Percentiles rank a stretch among this genome's conserved stretches.
Evolutionary conservation across 805 yeast species (phyloP).

Genomic region (Cyberlindnera americana): DNA sequence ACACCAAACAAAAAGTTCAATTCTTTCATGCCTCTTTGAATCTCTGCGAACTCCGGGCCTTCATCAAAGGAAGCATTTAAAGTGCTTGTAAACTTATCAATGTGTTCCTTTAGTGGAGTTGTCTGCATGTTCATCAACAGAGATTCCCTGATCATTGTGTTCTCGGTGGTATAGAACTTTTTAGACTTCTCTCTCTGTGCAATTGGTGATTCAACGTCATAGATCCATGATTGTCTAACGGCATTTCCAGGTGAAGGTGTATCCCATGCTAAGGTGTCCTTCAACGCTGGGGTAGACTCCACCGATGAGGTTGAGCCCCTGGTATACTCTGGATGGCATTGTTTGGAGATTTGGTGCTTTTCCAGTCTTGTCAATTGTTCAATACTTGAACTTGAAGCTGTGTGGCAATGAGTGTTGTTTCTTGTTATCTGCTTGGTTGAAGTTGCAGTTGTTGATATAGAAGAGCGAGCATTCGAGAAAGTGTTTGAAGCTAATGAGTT

Average conservation of each 20-base stretch:
- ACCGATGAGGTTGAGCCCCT: constrained; percentile 7
- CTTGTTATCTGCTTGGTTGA: constrained; percentile 10
- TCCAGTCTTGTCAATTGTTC: constrained; percentile 24
- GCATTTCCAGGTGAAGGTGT: constrained; percentile 23
- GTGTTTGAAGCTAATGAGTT: constrained; percentile 20
- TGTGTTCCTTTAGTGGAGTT: constrained; percentile 8
- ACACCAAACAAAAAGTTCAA: constrained; percentile 8
- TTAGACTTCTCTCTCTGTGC: neutral
- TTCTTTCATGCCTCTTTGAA: constrained; percentile 7
- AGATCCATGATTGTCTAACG: constrained; percentile 26
- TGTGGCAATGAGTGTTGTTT: constrained; percentile 13
- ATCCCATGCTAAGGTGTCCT: constrained; percentile 17
- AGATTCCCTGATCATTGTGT: constrained; percentile 5
- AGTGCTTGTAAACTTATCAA: constrained; percentile 7
- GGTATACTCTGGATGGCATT: constrained; percentile 17
- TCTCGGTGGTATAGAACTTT: constrained; percentile 1
- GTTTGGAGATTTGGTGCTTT: constrained; percentile 22
- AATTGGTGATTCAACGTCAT: constrained; percentile 13
- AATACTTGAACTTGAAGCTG: constrained; percentile 20
- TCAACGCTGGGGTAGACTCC: constrained; percentile 6
- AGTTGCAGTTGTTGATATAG: constrained; percentile 26
- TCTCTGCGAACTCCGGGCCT: constrained; percentile 11
- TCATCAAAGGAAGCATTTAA: constrained; percentile 10
- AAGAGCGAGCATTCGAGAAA: constrained; percentile 16
- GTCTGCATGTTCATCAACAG: constrained; percentile 3